A percentile compares a stretch with the other conserved stretches of the same genome.
phyloP scores from a whole-genome alignment of 768 basidiomycete species.

The Amanita subjunquillea region DNA sequence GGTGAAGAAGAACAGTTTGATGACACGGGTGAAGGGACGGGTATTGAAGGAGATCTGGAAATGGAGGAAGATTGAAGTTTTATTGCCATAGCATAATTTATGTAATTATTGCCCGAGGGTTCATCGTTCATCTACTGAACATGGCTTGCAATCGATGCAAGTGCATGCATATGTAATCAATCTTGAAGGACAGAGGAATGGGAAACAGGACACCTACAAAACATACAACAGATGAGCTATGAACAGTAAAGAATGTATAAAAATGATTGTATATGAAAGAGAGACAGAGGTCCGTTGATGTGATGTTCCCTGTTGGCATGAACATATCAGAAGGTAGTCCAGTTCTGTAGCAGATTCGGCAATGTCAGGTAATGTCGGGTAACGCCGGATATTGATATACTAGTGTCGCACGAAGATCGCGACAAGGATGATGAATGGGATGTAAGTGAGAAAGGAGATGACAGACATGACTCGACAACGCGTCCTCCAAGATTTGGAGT shows the following conservation, averaged over 20 bases:
- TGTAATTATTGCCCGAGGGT: background rate
- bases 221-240: conserved; percentile 5
- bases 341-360: background rate
- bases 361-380: background rate
- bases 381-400: background rate
- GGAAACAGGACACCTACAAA: background rate
- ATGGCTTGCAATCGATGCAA: background rate
- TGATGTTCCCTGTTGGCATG: background rate
- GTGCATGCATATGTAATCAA: background rate
- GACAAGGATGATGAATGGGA: conserved; percentile 69
- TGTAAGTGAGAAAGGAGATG: conserved; percentile 62
- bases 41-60: conserved; percentile 64
- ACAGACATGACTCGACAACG: conserved; percentile 67
- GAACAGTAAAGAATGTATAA: conserved; percentile 2
- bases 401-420: conserved; percentile 44
- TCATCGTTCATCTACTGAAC: background rate
- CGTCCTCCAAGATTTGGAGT: conserved; percentile 63
- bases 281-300: background rate
- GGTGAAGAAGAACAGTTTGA: conserved; percentile 50
- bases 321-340: background rate
- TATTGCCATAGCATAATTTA: background rate
- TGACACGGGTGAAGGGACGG: conserved; percentile 54
- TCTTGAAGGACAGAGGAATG: background rate
- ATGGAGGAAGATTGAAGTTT: conserved; percentile 42
- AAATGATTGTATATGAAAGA: conserved; percentile 5